Evolutionary conservation across 202 grass and related monocot species (phyloP).

Genomic region (Zoysia matrella): DNA sequence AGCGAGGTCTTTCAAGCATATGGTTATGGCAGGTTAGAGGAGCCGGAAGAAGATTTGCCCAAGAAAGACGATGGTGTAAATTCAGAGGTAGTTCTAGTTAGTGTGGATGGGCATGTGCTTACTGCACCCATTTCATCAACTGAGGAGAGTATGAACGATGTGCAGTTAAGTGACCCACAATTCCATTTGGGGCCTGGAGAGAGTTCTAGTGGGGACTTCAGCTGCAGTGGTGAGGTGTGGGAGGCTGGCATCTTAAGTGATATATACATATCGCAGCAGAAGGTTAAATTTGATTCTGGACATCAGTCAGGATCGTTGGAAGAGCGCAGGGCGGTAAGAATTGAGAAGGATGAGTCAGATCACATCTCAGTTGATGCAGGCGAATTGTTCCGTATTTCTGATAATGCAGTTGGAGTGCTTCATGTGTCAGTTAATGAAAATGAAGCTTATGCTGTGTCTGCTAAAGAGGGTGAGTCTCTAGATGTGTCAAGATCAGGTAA

Average conservation of each 20-base stretch:
- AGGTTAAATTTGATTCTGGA: constrained; percentile 49
- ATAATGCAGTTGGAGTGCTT: constrained; percentile 24
- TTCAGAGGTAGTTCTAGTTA: constrained; percentile 93
- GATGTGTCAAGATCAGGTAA: constrained; percentile 30
- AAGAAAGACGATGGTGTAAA: constrained; percentile 60
- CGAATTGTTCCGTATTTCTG: constrained; percentile 13
- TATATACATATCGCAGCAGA: constrained; percentile 54
- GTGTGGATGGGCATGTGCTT: constrained; percentile 89
- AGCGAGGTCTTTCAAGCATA: constrained; percentile 62
- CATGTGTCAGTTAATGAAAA: constrained; percentile 27
- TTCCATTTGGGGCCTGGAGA: constrained; percentile 96
- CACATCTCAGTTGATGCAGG: constrained; percentile 25
- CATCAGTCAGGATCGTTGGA: constrained; percentile 28
- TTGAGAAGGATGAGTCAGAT: constrained; percentile 36
- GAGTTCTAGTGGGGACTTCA: constrained; percentile 75
- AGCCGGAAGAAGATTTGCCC: constrained; percentile 58
- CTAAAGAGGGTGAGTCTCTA: constrained; percentile 25
- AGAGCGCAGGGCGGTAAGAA: constrained; percentile 35
- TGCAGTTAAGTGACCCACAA: constrained; percentile 80
- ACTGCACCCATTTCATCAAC: constrained; percentile 84
- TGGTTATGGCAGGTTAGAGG: constrained; percentile 70
- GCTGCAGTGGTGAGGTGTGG: constrained; percentile 73
- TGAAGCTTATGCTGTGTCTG: constrained; percentile 22
- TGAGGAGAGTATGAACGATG: constrained; percentile 57
- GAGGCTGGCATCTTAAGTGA: constrained; percentile 70